Percentiles rank a stretch among this genome's conserved stretches.
phyloP scores from a whole-genome alignment of 75 land plant species.

The Cryptomeria japonica region DNA sequence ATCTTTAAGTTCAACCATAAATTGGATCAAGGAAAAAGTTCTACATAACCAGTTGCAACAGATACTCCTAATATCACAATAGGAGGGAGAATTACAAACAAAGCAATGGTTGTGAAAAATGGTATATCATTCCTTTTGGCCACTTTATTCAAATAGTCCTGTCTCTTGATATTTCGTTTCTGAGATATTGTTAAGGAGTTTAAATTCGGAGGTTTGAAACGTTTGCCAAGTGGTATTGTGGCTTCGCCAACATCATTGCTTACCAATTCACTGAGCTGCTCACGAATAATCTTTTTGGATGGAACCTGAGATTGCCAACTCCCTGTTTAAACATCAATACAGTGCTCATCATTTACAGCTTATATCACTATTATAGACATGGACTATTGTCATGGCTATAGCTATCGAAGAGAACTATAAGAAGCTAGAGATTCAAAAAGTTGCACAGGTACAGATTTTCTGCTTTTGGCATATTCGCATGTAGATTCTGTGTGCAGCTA shows the following conservation, averaged over 20 bases:
- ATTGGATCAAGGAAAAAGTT: slow-evolving; percentile 64
- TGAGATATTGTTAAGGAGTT: slow-evolving; percentile 74
- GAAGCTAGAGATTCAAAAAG: not conserved
- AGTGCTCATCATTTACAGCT: not conserved
- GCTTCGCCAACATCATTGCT: slow-evolving; percentile 55
- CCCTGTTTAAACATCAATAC: not conserved
- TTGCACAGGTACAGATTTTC: not conserved
- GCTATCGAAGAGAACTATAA: not conserved
- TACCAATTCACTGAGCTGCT: slow-evolving; percentile 57
- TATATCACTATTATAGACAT: not conserved
- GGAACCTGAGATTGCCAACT: slow-evolving; percentile 4
- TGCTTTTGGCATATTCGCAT: not conserved
- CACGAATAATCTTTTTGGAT: slow-evolving; percentile 56
- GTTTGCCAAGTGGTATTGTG: slow-evolving; percentile 61
- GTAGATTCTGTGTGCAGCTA: not conserved
- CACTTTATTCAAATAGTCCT: slow-evolving; percentile 81
- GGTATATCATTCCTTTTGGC: slow-evolving; percentile 71
- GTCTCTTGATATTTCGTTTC: slow-evolving; percentile 88
- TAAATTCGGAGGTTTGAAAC: slow-evolving; percentile 31
- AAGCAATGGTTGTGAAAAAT: slow-evolving; percentile 75
- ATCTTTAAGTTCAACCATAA: not conserved
- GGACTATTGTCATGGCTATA: not conserved
- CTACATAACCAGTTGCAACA: slow-evolving; percentile 79
- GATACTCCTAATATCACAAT: slow-evolving; percentile 71
- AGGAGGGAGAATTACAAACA: slow-evolving; percentile 81